Evolutionary conservation across 495 filamentous ascomycete genomes (phyloP), one percentile per base, ranked within the genome.

Genomic region (Poronia punctata): DNA sequence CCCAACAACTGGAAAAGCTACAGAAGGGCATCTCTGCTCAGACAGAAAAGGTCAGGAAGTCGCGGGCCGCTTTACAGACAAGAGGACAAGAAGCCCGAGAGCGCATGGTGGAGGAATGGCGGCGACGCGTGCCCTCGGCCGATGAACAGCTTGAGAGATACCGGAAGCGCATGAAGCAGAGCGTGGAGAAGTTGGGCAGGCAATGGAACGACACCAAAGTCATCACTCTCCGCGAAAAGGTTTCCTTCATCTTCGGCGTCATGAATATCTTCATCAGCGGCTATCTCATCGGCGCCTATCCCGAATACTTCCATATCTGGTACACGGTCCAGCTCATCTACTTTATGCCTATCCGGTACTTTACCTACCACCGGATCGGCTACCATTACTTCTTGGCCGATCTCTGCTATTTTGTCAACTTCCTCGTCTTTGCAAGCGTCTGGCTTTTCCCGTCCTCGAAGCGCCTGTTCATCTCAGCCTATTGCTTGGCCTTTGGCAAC

Each of bases 331-430:
- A 94, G 58, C 72, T 93, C 28, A 59, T 78, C 39, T 95, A 95
- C 62, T 98, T 94, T 60, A 95, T 97, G 90, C 92, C 92, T 12
- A 84, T 97, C 52, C 83, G 92, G 17, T 90, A 76, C 57, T 93
- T 85, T 62, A 83, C 82, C 38, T 98, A 98, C 67, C 86, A 86
- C 48, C 78, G 80, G 49, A 79, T 78, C 35, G 92, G 89, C 19
- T 96, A 89, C 50, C 92, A 98, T 64, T 98, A 98, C 67, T 98
- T 98, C 66, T 62, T 98, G 26, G 89, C 88, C 45, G 92, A 97
- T 59, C 79, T 97, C 26, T 98, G 92, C 64, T 98, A 98, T 65
- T 98, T 97, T 51, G 88, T 94, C 67, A 98, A 98, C 60, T 61
- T 96, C 30, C 75, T 98, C 32, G 68, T 82, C 27, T 65, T 94